Base-by-base conservation (phyloP, 371 early-diverging fungal species). In the Mucor velutinosus region DNA sequence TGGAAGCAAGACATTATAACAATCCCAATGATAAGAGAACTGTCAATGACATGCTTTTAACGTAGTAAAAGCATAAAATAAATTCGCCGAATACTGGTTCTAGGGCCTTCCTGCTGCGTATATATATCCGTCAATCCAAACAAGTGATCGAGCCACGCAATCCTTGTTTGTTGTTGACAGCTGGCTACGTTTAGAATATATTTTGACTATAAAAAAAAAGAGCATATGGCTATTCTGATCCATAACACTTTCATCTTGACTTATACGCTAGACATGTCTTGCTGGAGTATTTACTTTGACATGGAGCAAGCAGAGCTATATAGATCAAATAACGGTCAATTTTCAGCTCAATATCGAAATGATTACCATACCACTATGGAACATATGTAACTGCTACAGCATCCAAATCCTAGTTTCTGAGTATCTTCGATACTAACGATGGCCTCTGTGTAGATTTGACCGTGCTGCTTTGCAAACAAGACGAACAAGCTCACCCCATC, bases 41-140 rank as follows among this genome's bases (percentile, higher is more conserved):
- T 4, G 72, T 79, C 0, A 73, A 71, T 43, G 75, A 79, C 21
- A 64, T 79, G 32, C 60, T 73, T 30, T 27, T 53, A 14, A 58
- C 53, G 11, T 19, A 32, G 41, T 53, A 55, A 63, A 49, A n/a
- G 8, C 7, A 19, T 32, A 57, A 57, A 57, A 57, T 7, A n/a
- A 57, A 57, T 17, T 47, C 4, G 19, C 47, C 21, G 47, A 47
- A 15, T 7, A 11, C 10, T 14, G 10, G 17, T 10, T 41, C 41
- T 41, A 41, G 41, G 10, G 41, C 35, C 35, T 30, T 30, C 35
- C 7, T 35, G 35, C 7, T 35, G 35, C 35, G 35, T 30, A 30
- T 6, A 30, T 41, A 14, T 45, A 6, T 17, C 43, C 0, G 43
- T 43, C 15, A 6, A 15, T 43, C 15, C n/a, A n/a, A n/a, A n/a